phyloP scores from a whole-genome alignment of 306 rosid species.

The Malus fusca region DNA sequence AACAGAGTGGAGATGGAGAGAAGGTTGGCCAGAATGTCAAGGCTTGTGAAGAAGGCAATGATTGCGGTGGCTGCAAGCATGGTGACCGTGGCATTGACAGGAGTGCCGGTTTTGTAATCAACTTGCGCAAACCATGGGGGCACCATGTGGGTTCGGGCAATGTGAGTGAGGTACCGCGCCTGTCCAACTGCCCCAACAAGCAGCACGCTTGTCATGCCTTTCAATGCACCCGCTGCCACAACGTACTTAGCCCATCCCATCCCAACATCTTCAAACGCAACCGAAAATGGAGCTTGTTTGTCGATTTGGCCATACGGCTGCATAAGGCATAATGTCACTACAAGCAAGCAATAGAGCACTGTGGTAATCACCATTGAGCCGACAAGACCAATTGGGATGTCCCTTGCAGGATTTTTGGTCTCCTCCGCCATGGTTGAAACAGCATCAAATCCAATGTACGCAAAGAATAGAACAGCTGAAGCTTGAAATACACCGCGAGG shows the following conservation, averaged over 20 bases:
- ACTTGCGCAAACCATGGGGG: conserved; percentile 78
- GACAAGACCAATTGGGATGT: conserved; percentile 81
- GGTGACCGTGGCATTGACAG: conserved; percentile 57
- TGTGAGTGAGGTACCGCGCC: conserved; percentile 79
- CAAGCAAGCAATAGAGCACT: conserved; percentile 37
- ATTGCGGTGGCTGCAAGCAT: conserved; percentile 53
- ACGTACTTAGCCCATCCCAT: conserved; percentile 80
- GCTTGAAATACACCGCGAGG: conserved; percentile 52
- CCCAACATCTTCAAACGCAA: conserved; percentile 63
- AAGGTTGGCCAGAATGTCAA: conserved; percentile 42
- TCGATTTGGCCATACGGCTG: conserved; percentile 17
- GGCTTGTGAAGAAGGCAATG: conserved; percentile 60
- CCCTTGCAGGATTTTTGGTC: conserved; percentile 64
- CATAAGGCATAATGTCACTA: conserved; percentile 72
- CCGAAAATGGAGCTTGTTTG: conserved; percentile 46
- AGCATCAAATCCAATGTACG: conserved; percentile 77
- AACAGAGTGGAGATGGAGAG: conserved; percentile 70
- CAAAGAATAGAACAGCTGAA: conserved; percentile 75
- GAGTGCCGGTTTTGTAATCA: conserved; percentile 56
- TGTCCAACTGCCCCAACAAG: conserved; percentile 67
- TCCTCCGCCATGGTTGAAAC: conserved; percentile 88
- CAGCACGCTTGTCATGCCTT: conserved; percentile 82
- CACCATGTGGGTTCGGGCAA: conserved; percentile 85
- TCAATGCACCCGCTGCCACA: conserved; percentile 64
- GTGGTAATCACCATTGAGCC: conserved; percentile 68